A percentile compares a stretch with the other conserved stretches of the same genome.
phyloP scores from a whole-genome alignment of 352 stramenopile genomes.

The Pythium diclinum region DNA sequence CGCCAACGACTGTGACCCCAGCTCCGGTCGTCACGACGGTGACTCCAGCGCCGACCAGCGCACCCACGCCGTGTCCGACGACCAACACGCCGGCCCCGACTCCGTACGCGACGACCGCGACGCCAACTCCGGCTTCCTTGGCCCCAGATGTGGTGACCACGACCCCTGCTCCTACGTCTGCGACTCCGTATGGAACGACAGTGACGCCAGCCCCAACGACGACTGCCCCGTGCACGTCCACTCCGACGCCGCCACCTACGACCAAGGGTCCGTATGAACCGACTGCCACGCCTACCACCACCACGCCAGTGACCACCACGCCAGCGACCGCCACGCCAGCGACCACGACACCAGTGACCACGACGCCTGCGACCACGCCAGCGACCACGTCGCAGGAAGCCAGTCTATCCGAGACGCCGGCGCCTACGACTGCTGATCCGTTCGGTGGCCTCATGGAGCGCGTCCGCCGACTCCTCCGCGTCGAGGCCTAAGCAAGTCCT shows the following conservation, averaged over 20 bases:
- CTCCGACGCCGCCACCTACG: not conserved
- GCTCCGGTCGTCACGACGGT: not conserved
- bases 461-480: not conserved
- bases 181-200: not conserved
- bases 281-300: not conserved
- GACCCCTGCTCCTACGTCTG: not conserved
- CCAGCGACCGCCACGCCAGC: not conserved
- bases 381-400: not conserved
- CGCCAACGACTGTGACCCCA: not conserved
- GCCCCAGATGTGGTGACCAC: not conserved
- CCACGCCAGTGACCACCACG: not conserved
- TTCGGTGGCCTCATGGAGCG: not conserved
- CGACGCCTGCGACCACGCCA: not conserved
- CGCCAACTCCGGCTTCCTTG: not conserved
- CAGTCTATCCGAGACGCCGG: not conserved
- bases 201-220: not conserved
- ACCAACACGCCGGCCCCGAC: not conserved
- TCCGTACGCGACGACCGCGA: not conserved
- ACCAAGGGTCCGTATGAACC: not conserved
- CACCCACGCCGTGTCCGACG: not conserved
- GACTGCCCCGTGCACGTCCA: not conserved
- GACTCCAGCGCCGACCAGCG: not conserved
- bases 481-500: not conserved
- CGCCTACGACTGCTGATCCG: not conserved
- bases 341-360: not conserved